A percentile compares a stretch with the other conserved stretches of the same genome.
These are phyloP conservation scores for Globisporangium orthogonon DNA, from an alignment of 352 stramenopile species.

Conservation along the genomic window DNA sequence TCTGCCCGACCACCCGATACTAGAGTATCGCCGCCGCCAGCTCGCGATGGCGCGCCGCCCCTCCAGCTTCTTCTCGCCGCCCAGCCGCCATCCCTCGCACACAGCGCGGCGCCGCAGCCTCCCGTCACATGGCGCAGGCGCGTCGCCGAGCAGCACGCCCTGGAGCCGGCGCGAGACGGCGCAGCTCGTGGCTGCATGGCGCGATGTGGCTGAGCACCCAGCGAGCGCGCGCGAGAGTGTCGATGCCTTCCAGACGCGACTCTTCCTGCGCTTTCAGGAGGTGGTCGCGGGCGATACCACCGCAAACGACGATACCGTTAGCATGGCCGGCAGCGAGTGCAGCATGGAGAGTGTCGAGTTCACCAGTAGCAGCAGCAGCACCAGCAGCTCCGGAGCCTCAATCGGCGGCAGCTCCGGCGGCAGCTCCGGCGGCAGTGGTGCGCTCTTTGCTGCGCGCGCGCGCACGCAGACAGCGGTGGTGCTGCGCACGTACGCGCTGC, in stretches of 20 bases:
- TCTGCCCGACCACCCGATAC: no score
- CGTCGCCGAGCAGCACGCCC: conserved; percentile 4
- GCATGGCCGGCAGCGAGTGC: conserved; percentile 10
- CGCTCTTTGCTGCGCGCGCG: neutral
- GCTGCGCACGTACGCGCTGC: conserved; percentile 11
- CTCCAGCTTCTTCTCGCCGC: conserved; percentile 7
- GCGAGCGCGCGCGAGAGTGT: conserved; percentile 7
- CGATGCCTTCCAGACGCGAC: conserved; percentile 13
- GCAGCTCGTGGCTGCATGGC: conserved; percentile 9
- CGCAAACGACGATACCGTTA: neutral
- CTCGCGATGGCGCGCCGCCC: neutral
- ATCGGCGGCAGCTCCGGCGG: neutral
- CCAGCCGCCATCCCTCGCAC: conserved; percentile 1
- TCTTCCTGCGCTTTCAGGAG: conserved; percentile 12
- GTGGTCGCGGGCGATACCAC: neutral
- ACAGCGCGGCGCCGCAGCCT: conserved; percentile 4
- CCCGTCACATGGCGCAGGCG: neutral
- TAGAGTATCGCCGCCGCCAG: no score
- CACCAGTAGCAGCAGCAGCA: neutral
- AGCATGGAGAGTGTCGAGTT: conserved; percentile 7
- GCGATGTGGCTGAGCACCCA: conserved; percentile 8
- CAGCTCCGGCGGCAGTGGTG: neutral
- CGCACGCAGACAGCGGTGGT: conserved; percentile 10
- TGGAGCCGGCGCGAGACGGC: conserved; percentile 7
- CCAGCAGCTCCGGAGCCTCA: neutral